These are phyloP conservation scores for Hypoxylon sp. DNA, from an alignment of 2,329 filamentous ascomycete species.

Conservation along the genomic window DNA sequence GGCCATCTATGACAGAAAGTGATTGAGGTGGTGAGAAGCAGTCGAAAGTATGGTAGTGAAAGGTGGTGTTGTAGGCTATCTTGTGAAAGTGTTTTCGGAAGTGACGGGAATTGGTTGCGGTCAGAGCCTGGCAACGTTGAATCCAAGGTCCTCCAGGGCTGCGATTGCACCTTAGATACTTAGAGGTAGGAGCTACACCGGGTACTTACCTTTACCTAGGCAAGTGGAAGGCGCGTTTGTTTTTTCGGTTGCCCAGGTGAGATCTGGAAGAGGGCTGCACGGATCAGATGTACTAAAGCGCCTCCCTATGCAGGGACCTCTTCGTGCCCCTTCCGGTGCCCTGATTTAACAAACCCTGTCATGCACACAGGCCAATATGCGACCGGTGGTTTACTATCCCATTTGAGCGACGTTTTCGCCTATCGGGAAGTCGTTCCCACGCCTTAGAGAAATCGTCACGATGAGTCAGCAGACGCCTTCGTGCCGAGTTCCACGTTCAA, in stretches of 20 bases:
- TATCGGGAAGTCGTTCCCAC: too few relatives aligned
- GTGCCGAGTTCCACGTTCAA: too few relatives aligned
- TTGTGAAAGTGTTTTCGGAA: not conserved
- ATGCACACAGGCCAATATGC: too few relatives aligned
- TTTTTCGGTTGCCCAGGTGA: not conserved
- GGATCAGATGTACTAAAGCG: too few relatives aligned
- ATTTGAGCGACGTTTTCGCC: too few relatives aligned
- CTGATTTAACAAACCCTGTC: too few relatives aligned
- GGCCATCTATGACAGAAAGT: conserved; percentile 5
- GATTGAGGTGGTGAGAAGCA: not conserved
- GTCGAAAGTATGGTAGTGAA: conserved; percentile 1
- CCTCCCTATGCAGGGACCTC: too few relatives aligned
- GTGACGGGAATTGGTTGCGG: conserved; percentile 6
- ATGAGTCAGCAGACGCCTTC: too few relatives aligned
- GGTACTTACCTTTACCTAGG: not conserved
- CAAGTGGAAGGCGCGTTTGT: not conserved
- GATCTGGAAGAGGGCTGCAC: conserved; percentile 1
- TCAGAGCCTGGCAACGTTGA: not conserved
- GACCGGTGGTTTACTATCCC: too few relatives aligned
- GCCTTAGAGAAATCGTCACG: too few relatives aligned
- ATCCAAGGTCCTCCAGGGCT: too few relatives aligned
- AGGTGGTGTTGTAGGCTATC: conserved; percentile 1
- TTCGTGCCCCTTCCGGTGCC: too few relatives aligned
- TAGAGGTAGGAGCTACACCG: not conserved
- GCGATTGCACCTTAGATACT: not conserved